A percentile compares a stretch with the other conserved stretches of the same genome.
phyloP scores from a whole-genome alignment of 805 yeast genomes.

The Yarrowia bubula region DNA sequence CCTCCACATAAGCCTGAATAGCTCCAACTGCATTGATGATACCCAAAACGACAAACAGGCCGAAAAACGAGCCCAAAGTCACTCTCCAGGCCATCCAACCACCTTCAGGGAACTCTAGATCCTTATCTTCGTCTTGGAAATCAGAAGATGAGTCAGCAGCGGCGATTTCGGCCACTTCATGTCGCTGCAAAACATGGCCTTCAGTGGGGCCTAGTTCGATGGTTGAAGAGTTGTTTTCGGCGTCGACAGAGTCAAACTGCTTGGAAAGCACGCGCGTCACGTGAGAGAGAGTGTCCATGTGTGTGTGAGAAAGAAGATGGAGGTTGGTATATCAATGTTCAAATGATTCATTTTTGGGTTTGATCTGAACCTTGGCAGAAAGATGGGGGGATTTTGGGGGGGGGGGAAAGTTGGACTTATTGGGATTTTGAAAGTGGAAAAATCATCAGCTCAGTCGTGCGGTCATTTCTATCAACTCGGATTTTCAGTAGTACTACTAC shows the following conservation, averaged over 20 bases:
- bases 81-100: slow-evolving; percentile 57
- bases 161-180: not conserved
- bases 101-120: slow-evolving; percentile 50
- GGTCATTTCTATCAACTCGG: not conserved
- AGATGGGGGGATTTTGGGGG: not conserved
- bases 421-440: not conserved
- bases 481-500: not conserved
- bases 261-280: slow-evolving; percentile 11
- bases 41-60: slow-evolving; percentile 56
- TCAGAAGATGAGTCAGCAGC: not conserved
- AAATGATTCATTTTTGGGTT: slow-evolving; percentile 18
- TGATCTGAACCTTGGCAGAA: not conserved
- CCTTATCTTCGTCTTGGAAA: slow-evolving; percentile 24
- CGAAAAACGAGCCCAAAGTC: slow-evolving; percentile 57
- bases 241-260: not conserved
- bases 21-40: slow-evolving; percentile 59
- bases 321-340: not conserved
- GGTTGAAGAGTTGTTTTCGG: slow-evolving; percentile 2
- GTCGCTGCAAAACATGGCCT: slow-evolving; percentile 12
- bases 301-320: not conserved
- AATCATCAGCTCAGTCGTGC: not conserved
- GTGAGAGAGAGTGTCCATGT: slow-evolving; percentile 12
- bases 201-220: slow-evolving; percentile 21
- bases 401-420: not conserved
- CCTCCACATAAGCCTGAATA: slow-evolving; percentile 57